Evolutionary conservation across 192 early-diverging fungal species (phyloP), one percentile per base, ranked within the genome.

Genomic region (Dissophora ornata): DNA sequence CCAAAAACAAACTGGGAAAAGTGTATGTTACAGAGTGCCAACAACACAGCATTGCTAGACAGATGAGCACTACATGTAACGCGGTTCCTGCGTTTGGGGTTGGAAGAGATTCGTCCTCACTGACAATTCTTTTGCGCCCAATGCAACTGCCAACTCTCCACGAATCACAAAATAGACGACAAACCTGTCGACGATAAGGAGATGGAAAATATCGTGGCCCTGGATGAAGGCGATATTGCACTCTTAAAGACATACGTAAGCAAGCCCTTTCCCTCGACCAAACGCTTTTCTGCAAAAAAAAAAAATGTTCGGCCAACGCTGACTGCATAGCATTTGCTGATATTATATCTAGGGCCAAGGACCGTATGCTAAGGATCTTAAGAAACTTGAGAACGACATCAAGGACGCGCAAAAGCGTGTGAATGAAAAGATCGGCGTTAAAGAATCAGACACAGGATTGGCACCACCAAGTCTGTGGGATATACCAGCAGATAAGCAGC

Each of bases 391-490:
- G 69, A 87, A 86, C 55, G 95, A 97, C 38, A 98, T 99, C 69
- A 97, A 95, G 84, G 98, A 98, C 52, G 88, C 90, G 24, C 98
- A 99, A 83, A 98, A 98, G 86, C 86, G 94, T 28, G 96, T 99
- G 68, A 98, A 96, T 81, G 97, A 99, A 80, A 96, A 96, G 88
- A 97, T 99, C 89, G 98, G 97, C 46, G 95, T 99, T 42, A 97
- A 97, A 85, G 97, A 98, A 86, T 91, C 93, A 21, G 97, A 99
- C 80, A 98, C 98, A 52, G 98, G 98, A 46, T 86, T 99, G 32
- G 96, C 98, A 6, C 94, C 94, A 53, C 98, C 98, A 46, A 98
- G 95, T 69, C 82, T 98, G 70, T 99, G 98, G 98, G 98, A 99
- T 82, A 92, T 99, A 53, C 98, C 97, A 46, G 95, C 97, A 6